Evolutionary conservation across 495 filamentous ascomycete species (phyloP).

Genomic region (Neurospora sp.): DNA sequence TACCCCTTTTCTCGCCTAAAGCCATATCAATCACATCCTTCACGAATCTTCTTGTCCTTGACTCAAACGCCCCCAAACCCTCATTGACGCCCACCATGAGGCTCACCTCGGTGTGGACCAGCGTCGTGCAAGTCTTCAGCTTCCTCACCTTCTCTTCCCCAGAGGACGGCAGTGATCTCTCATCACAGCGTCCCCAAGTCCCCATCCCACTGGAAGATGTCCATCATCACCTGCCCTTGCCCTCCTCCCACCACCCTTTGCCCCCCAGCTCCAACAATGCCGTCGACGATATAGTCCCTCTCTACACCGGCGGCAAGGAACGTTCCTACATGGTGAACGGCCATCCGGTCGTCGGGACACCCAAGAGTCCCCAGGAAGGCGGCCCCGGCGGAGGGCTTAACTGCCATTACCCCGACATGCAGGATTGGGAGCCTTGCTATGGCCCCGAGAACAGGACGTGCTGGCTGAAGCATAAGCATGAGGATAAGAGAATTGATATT

Average conservation of each 20-base stretch:
- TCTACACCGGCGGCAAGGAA: not conserved
- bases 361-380: conserved; percentile 7
- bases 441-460: conserved; percentile 1
- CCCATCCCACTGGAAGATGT: not conserved
- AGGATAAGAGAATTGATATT: conserved; percentile 3
- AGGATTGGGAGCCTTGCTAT: conserved; percentile 2
- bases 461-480: conserved; percentile 4
- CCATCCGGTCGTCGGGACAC: not conserved
- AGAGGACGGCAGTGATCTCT: not conserved
- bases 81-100: conserved; percentile 4
- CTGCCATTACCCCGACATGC: conserved; percentile 4
- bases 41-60: not conserved
- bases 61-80: not conserved
- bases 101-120: conserved; percentile 6
- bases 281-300: not conserved
- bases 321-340: not conserved
- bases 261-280: not conserved
- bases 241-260: not conserved
- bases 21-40: not conserved
- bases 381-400: not conserved
- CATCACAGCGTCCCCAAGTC: not conserved
- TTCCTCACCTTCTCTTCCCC: conserved; percentile 6
- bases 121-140: conserved; percentile 7
- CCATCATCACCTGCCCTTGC: not conserved
- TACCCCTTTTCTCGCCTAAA: not conserved